phyloP scores from a whole-genome alignment of 1,284 basidiomycete species.

The Farysia itapuensis region DNA sequence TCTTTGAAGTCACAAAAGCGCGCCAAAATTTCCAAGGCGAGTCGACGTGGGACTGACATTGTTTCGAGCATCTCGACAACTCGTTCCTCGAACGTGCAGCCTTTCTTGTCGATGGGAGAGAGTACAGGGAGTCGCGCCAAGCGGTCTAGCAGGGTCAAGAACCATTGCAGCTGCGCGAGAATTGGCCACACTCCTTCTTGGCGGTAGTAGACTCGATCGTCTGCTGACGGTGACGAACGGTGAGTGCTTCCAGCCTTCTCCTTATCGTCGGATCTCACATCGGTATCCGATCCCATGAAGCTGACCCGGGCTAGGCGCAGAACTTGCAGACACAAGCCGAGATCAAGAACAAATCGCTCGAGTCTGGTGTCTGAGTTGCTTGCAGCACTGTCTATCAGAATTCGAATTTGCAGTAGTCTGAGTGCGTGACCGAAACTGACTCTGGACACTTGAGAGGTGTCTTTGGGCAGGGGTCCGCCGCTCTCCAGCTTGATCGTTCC shows the following conservation, averaged over 20 bases:
- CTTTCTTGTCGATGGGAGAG: not conserved
- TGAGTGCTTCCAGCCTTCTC: too few relatives aligned
- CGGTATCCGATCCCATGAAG: too few relatives aligned
- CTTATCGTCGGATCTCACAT: too few relatives aligned
- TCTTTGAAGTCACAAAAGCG: slow-evolving; percentile 30
- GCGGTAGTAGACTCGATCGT: slow-evolving; percentile 29
- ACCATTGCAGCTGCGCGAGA: slow-evolving; percentile 31
- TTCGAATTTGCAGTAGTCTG: slow-evolving; percentile 31
- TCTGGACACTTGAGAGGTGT: not conserved
- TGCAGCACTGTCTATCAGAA: slow-evolving; percentile 6
- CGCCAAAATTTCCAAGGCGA: slow-evolving; percentile 13
- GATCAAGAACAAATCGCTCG: slow-evolving; percentile 17
- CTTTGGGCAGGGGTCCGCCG: not conserved
- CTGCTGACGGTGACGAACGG: too few relatives aligned
- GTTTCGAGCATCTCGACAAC: slow-evolving; percentile 20
- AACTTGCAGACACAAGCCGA: slow-evolving; percentile 19
- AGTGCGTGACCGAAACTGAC: slow-evolving; percentile 22
- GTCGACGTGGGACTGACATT: slow-evolving; percentile 21
- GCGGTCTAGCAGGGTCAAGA: slow-evolving; percentile 18
- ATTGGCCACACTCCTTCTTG: slow-evolving; percentile 33
- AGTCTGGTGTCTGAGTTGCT: not conserved
- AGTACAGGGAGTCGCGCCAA: slow-evolving; percentile 6
- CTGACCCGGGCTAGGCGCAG: slow-evolving; percentile 15
- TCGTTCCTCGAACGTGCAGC: slow-evolving; percentile 6
- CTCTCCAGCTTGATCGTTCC: slow-evolving; percentile 1